Evolutionary conservation across 352 stramenopile genomes (phyloP).

Genomic region (Phytophthora litchii): DNA sequence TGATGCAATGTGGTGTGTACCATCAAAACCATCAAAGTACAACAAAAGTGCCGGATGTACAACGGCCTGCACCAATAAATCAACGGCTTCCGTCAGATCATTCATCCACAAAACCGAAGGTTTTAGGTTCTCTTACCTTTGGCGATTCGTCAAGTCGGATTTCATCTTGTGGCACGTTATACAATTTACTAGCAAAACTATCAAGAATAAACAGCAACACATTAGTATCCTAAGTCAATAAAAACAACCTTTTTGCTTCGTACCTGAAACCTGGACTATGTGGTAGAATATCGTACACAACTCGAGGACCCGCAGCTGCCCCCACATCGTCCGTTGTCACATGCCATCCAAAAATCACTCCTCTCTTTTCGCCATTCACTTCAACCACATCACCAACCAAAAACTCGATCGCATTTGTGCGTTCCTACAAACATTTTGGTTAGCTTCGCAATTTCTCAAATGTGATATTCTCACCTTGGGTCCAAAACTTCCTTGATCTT

Average conservation of each 20-base stretch:
- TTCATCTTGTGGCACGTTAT: conserved; percentile 66
- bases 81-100: neutral
- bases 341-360: conserved; percentile 72
- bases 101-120: neutral
- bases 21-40: conserved; percentile 79
- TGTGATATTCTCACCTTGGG: conserved; percentile 46
- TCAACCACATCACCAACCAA: conserved; percentile 74
- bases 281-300: conserved; percentile 76
- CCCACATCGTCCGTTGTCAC: conserved; percentile 36
- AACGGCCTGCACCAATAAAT: conserved; percentile 43
- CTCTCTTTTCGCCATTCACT: conserved; percentile 53
- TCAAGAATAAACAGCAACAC: neutral
- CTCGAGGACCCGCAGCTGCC: conserved; percentile 40
- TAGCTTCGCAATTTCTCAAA: conserved; percentile 7
- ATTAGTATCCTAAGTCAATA: neutral
- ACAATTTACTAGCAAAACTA: conserved; percentile 60
- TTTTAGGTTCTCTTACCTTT: conserved; percentile 34
- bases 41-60: conserved; percentile 68
- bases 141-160: conserved; percentile 43
- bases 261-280: conserved; percentile 61
- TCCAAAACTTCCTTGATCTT: conserved; percentile 49
- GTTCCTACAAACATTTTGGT: conserved; percentile 37
- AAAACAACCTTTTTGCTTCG: neutral
- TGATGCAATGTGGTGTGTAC: conserved; percentile 68
- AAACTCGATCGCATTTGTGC: conserved; percentile 57